phyloP scores from a whole-genome alignment of 2,329 filamentous ascomycete genomes.

The Scedosporium minutisporum region DNA sequence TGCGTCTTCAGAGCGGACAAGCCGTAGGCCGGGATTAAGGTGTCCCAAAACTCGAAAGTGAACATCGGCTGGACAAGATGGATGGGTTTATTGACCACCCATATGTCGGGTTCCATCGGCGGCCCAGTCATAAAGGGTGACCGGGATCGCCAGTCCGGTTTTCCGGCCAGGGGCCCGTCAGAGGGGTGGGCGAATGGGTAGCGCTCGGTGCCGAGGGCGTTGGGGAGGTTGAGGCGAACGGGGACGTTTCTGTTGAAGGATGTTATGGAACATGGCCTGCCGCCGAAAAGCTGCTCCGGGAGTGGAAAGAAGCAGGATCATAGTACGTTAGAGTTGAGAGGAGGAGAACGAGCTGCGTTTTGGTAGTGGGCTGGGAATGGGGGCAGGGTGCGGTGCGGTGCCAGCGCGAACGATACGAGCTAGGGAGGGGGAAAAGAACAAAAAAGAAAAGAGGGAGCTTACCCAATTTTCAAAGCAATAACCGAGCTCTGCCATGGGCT shows the following conservation, averaged over 20 bases:
- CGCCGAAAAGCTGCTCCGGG: neutral
- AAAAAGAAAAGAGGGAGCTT: neutral
- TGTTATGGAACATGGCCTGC: neutral
- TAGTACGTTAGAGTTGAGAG: too few relatives aligned
- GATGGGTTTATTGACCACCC: neutral
- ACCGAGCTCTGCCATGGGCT: constrained; percentile 14
- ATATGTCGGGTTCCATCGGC: neutral
- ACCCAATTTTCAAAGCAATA: constrained; percentile 16
- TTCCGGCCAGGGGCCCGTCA: neutral
- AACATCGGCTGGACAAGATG: constrained; percentile 13
- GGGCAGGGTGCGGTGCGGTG: too few relatives aligned
- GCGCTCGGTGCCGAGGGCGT: neutral
- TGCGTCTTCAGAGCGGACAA: constrained; percentile 13
- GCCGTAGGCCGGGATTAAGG: constrained; percentile 15
- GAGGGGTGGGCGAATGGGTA: neutral
- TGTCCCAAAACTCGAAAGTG: constrained; percentile 17
- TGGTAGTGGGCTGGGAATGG: neutral
- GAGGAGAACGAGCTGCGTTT: neutral
- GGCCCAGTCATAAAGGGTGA: neutral
- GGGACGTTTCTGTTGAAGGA: too few relatives aligned
- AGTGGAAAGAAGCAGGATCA: neutral
- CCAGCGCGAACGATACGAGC: too few relatives aligned
- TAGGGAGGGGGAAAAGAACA: neutral
- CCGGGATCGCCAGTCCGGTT: neutral
- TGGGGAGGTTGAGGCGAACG: neutral